Conservation (phyloP, 305 asterid species). For the Petunia hybrid region DNA sequence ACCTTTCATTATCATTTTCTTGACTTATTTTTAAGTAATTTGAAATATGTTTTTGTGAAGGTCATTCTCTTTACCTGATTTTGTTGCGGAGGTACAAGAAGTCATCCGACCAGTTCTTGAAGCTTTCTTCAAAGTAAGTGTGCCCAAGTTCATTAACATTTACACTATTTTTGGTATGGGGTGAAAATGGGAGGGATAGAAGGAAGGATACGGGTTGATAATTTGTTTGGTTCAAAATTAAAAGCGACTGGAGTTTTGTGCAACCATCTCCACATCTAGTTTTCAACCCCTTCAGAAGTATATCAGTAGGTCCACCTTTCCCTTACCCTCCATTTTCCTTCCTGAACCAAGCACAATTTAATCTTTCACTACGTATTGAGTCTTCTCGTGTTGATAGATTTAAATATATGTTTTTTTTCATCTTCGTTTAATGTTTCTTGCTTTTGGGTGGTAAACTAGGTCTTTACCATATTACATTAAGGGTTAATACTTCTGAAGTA, state of each 20-base stretch:
- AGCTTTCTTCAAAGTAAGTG: conserved; percentile 86
- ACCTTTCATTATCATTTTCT: conserved; percentile 12
- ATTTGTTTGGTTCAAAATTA: conserved; percentile 11
- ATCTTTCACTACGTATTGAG: conserved; percentile 9
- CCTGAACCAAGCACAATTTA: conserved; percentile 11
- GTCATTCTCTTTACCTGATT: conserved; percentile 90
- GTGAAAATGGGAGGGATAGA: conserved; percentile 19
- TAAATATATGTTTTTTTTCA: conserved; percentile 23
- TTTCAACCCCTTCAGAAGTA: conserved; percentile 4
- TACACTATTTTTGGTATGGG: neutral
- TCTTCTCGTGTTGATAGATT: conserved; percentile 29
- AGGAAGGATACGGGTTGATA: conserved; percentile 3
- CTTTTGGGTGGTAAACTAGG: too few relatives aligned
- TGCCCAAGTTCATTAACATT: conserved; percentile 22
- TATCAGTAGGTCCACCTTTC: conserved; percentile 4
- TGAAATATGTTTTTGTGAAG: conserved; percentile 50
- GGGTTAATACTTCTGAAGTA: neutral
- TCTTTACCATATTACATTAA: neutral
- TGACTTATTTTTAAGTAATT: conserved; percentile 29
- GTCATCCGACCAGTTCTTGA: conserved; percentile 84
- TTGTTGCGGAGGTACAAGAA: conserved; percentile 95
- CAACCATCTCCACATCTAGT: conserved; percentile 4
- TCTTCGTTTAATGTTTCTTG: neutral
- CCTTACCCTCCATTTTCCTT: neutral
- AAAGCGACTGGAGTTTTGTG: neutral